Percentiles rank a stretch among this genome's conserved stretches.
Evolutionary conservation across 2,329 filamentous ascomycete genomes (phyloP).

Genomic region (Neospermospora avenae): DNA sequence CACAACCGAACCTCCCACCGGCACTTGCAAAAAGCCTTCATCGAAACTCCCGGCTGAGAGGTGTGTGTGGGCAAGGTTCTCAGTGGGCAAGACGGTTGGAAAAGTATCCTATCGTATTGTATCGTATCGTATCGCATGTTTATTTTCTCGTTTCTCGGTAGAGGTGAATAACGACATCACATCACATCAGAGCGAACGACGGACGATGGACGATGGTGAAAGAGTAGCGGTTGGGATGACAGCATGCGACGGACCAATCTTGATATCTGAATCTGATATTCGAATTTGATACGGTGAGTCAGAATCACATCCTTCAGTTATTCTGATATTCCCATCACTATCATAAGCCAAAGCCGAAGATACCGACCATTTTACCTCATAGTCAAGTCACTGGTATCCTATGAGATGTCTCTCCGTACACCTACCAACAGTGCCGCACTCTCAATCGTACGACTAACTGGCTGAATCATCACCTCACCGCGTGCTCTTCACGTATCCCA

Average conservation of each 20-base stretch:
- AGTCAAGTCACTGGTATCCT: neutral
- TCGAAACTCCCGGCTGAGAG: constrained; percentile 10
- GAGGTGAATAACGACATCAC: neutral
- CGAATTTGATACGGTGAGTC: no score
- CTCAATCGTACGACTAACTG: neutral
- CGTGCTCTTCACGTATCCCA: neutral
- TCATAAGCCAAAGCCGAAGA: constrained; percentile 13
- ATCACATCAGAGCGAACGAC: neutral
- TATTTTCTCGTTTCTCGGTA: neutral
- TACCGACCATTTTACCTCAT: neutral
- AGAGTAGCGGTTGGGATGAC: neutral
- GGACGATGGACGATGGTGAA: neutral
- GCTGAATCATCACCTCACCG: constrained; percentile 12
- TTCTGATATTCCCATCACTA: neutral
- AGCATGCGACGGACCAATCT: neutral
- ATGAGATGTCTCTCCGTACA: neutral
- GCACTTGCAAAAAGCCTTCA: constrained; percentile 23
- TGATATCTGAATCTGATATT: no score
- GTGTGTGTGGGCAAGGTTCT: constrained; percentile 16
- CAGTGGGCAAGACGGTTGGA: neutral
- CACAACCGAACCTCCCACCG: constrained; percentile 9
- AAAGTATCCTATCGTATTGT: neutral
- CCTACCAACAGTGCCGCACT: neutral
- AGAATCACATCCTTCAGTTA: no score
- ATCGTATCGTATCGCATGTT: neutral